These are phyloP conservation scores for Phylloporus sp. DNA, from an alignment of 1,284 basidiomycete genomes.

Conservation along the genomic window DNA sequence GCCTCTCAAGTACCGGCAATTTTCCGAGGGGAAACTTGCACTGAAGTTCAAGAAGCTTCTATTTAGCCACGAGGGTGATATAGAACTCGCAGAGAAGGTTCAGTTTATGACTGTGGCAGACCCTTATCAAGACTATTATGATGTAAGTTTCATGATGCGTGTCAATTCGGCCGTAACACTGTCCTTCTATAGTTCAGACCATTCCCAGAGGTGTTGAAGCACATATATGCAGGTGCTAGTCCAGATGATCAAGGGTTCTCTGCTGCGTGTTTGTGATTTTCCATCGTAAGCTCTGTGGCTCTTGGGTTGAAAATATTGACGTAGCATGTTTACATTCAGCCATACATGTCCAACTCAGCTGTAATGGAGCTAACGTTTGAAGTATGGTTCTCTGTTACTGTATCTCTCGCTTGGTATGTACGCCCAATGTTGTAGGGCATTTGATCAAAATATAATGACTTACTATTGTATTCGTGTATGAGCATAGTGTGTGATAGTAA, in stretches of 20 bases:
- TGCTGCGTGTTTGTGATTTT: too few relatives aligned
- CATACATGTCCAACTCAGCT: too few relatives aligned
- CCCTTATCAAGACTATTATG: not conserved
- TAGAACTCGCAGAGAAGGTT: not conserved
- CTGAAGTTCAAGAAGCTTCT: not conserved
- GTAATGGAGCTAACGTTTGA: too few relatives aligned
- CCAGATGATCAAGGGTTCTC: not conserved
- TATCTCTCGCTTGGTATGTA: too few relatives aligned
- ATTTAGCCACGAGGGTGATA: not conserved
- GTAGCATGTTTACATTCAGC: too few relatives aligned
- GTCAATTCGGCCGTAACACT: not conserved
- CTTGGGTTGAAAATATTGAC: too few relatives aligned
- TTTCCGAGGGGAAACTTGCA: not conserved
- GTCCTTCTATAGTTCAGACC: not conserved
- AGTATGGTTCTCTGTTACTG: too few relatives aligned
- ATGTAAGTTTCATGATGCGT: not conserved
- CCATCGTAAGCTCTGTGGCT: too few relatives aligned
- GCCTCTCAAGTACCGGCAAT: not conserved
- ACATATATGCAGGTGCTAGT: not conserved
- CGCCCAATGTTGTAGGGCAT: too few relatives aligned
- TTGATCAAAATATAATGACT: too few relatives aligned
- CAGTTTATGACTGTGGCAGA: slow-evolving; percentile 2
- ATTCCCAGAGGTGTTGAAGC: not conserved
- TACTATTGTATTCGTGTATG: too few relatives aligned
- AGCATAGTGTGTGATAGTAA: too few relatives aligned